These are phyloP conservation scores for Hymenoscyphus albidus DNA, from an alignment of 2,329 filamentous ascomycete genomes.

Conservation along the genomic window DNA sequence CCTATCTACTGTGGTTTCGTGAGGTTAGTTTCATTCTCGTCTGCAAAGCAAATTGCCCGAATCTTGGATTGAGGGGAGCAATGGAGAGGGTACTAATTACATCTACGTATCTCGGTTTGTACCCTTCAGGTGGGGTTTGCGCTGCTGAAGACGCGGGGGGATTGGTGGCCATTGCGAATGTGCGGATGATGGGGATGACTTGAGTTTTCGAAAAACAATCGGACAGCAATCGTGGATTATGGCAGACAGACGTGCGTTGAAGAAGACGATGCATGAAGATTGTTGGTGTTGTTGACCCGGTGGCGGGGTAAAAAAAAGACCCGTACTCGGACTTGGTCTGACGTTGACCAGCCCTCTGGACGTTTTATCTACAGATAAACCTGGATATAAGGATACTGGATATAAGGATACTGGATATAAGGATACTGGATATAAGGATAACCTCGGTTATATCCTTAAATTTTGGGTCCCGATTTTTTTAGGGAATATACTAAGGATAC, in stretches of 20 bases:
- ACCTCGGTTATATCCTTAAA: too few species aligned
- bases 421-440: too few species aligned
- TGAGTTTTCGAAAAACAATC: neutral
- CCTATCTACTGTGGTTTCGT: constrained; percentile 57
- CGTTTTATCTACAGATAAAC: too few species aligned
- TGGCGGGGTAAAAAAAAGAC: too few species aligned
- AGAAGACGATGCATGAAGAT: constrained; percentile 9
- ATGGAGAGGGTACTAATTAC: constrained; percentile 39
- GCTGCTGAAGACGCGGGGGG: neutral
- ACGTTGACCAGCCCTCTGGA: too few species aligned
- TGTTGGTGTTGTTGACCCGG: constrained; percentile 1
- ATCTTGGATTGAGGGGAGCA: neutral
- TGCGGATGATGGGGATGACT: constrained; percentile 1
- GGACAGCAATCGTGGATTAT: neutral
- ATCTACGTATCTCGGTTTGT: constrained; percentile 57
- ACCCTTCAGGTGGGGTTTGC: neutral
- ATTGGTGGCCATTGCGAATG: constrained; percentile 16
- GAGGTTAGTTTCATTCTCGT: neutral
- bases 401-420: too few species aligned
- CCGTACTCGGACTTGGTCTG: too few species aligned
- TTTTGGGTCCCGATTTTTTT: too few species aligned
- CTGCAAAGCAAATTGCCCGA: too few species aligned
- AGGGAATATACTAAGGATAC: too few species aligned
- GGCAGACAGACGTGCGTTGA: neutral
- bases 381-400: too few species aligned